Evolutionary conservation across 306 rosid genomes (phyloP).

Genomic region (Begonia masoniana): DNA sequence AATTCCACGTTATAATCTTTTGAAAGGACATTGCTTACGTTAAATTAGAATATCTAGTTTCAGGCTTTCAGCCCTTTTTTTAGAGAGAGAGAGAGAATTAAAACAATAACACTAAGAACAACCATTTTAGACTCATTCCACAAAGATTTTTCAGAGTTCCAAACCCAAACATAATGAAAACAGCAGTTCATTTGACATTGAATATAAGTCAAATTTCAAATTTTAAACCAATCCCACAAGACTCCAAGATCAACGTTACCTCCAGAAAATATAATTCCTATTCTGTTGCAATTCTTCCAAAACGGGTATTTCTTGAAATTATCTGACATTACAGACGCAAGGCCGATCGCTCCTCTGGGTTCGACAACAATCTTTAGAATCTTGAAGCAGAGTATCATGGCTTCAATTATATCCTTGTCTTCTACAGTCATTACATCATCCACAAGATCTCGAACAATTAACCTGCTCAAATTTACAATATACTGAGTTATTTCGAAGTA

Average conservation of each 20-base stretch:
- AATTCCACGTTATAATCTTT: background rate
- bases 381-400: conserved; percentile 72
- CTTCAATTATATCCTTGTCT: conserved; percentile 60
- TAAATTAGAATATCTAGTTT: too few species aligned
- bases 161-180: too few species aligned
- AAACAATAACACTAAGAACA: too few species aligned
- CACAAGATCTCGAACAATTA: conserved; percentile 69
- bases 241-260: conserved; percentile 71
- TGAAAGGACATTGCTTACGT: too few species aligned
- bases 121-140: too few species aligned
- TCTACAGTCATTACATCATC: conserved; percentile 65
- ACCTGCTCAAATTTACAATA: conserved; percentile 33
- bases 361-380: conserved; percentile 70
- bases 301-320: conserved; percentile 53
- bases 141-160: too few species aligned
- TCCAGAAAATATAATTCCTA: conserved; percentile 77
- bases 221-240: conserved; percentile 52
- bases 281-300: conserved; percentile 53
- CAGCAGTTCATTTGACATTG: too few species aligned
- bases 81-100: too few species aligned
- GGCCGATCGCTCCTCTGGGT: conserved; percentile 95
- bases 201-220: conserved; percentile 11
- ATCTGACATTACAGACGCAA: conserved; percentile 76
- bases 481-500: conserved; percentile 9
- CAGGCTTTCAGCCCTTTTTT: too few species aligned